A percentile compares a stretch with the other conserved stretches of the same genome.
Conservation (phyloP, 2,329 filamentous ascomycete species). For the Pseudopyrenochaeta lycopersici region DNA sequence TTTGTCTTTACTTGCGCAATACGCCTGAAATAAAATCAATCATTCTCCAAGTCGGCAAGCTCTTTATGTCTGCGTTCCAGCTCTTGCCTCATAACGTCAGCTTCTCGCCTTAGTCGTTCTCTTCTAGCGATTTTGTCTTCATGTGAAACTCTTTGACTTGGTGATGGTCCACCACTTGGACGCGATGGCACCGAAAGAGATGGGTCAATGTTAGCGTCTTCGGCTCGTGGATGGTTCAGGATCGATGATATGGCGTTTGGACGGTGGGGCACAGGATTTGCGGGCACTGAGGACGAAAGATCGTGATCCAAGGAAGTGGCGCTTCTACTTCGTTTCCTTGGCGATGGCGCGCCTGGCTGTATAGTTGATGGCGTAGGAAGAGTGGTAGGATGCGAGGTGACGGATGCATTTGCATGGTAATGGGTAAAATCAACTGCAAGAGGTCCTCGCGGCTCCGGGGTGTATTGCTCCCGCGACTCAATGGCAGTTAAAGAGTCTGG, state of each 20-base stretch:
- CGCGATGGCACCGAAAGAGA: conserved; percentile 34
- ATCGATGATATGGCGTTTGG: conserved; percentile 47
- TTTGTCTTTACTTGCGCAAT: too few relatives aligned
- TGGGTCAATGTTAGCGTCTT: conserved; percentile 44
- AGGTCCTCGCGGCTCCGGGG: conserved; percentile 40
- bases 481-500: conserved; percentile 43
- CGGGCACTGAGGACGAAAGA: conserved; percentile 24
- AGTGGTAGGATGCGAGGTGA: conserved; percentile 21
- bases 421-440: conserved; percentile 50
- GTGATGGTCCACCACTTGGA: conserved; percentile 28
- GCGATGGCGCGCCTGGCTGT: conserved; percentile 32
- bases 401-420: conserved; percentile 32
- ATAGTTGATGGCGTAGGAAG: conserved; percentile 18
- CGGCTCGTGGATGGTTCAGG: conserved; percentile 37
- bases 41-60: conserved; percentile 42
- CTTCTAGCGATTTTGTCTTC: conserved; percentile 42
- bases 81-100: conserved; percentile 43
- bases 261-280: conserved; percentile 38
- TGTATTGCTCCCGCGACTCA: conserved; percentile 39
- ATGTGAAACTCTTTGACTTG: conserved; percentile 22
- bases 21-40: conserved; percentile 9
- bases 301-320: conserved; percentile 39
- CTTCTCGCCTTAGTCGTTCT: conserved; percentile 42
- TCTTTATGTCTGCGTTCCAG: conserved; percentile 40
- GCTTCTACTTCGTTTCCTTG: conserved; percentile 49